Percentiles rank a stretch among this genome's conserved stretches.
phyloP scores from a whole-genome alignment of 108 stramenopile genomes.

The Cyclotella baltica region DNA sequence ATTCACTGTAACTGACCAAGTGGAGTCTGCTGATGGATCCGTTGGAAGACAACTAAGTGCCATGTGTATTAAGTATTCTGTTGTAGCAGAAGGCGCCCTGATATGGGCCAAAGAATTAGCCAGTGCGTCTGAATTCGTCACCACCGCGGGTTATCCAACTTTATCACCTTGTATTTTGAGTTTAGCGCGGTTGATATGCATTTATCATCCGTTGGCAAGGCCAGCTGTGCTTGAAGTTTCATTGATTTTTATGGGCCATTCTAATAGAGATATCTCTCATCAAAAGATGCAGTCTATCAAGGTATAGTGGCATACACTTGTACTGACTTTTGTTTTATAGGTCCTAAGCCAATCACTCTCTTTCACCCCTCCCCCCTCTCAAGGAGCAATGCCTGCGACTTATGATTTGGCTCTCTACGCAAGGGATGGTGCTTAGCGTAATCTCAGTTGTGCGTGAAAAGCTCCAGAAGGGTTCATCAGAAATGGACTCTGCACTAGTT shows the following conservation, averaged over 20 bases:
- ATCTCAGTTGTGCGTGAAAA: slow-evolving; percentile 56
- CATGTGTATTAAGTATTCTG: slow-evolving; percentile 69
- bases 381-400: slow-evolving; percentile 81
- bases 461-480: slow-evolving; percentile 59
- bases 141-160: slow-evolving; percentile 79
- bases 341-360: neutral
- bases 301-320: neutral
- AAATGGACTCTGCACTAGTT: slow-evolving; percentile 79
- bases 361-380: neutral
- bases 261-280: slow-evolving; percentile 82
- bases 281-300: slow-evolving; percentile 86
- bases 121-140: slow-evolving; percentile 69
- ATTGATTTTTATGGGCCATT: slow-evolving; percentile 74
- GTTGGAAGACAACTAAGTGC: slow-evolving; percentile 72
- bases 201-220: slow-evolving; percentile 77
- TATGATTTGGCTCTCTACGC: slow-evolving; percentile 66
- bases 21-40: slow-evolving; percentile 41
- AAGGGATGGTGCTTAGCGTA: slow-evolving; percentile 71
- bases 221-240: slow-evolving; percentile 66
- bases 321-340: neutral
- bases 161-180: slow-evolving; percentile 81
- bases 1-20: slow-evolving; percentile 66
- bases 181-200: slow-evolving; percentile 64
- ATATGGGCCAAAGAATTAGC: slow-evolving; percentile 83
- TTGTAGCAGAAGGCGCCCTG: slow-evolving; percentile 77